Evolutionary conservation across 2,329 filamentous ascomycete genomes (phyloP), one percentile per base, ranked within the genome.

Genomic region (Claviceps africana): DNA sequence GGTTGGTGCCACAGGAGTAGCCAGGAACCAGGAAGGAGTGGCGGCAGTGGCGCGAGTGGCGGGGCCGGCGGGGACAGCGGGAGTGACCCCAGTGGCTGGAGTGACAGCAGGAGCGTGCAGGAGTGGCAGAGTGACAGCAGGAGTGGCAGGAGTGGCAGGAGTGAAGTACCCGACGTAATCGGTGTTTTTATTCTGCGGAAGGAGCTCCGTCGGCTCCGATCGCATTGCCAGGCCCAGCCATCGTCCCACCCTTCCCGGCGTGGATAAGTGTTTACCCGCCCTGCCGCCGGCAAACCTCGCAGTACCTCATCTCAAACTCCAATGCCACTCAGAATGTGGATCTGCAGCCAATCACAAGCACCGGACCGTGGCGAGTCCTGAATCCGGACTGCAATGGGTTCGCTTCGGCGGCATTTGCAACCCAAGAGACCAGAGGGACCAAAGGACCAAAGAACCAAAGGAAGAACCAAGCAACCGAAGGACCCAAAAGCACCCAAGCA

Each of bases 191-290:
- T 10, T 4, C 15, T 17, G 35, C 35, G 35, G 35, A 37, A 37
- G 35, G 35, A 37, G 35, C 35, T 37, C 33, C 35, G 35, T 37
- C 17, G 10, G 13, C 13, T 5, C 4, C 33, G 10, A 10, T 35
- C 4, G 31, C 11, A 2, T 33, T 11, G 31, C 31, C 11, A 37
- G 35, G 4, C 17, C 35, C n/a, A 42, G 39, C n/a, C 39, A 42
- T 21, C 21, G 15, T 17, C 13, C 47, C 45, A 42, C 33, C 21
- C 22, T 17, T 7, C 33, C 45, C 13, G 4, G 21, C 19, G 9
- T 53, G 56, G 58, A 50, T 57, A 54, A 58, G 53, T 15, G 31
- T 55, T 61, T 61, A 60, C 57, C 57, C 57, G 56, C 55, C 3
- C 22, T n/a, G 19, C 31, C 22, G 15, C 13, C 43, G 25, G 25